Conservation (phyloP, 192 early-diverging fungal species). For the Gigaspora rosea region DNA sequence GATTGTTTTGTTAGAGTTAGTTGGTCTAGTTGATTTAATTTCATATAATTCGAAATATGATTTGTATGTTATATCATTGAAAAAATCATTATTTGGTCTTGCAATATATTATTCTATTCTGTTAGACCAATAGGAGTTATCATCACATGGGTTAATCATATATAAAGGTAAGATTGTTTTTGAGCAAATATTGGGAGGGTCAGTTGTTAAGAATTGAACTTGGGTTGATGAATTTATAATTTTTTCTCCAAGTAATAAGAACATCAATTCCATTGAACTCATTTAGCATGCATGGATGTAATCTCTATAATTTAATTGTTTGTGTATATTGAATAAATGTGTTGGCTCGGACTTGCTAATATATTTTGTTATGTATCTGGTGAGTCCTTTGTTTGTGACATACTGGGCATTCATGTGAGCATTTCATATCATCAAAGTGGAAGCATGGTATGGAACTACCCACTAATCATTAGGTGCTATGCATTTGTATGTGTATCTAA, state of each 20-base stretch:
- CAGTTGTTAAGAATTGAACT: too few relatives aligned
- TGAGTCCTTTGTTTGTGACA: neutral
- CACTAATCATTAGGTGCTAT: neutral
- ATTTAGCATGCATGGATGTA: too few relatives aligned
- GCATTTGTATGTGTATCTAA: constrained; percentile 2
- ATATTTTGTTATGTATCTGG: constrained; percentile 6
- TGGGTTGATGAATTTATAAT: neutral
- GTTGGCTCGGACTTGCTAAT: neutral
- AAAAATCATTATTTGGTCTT: neutral
- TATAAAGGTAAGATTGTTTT: neutral
- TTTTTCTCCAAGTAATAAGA: constrained; percentile 2
- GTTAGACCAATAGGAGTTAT: constrained; percentile 9
- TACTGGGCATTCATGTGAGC: constrained; percentile 9
- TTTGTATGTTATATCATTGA: neutral
- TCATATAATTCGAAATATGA: constrained; percentile 1
- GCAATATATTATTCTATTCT: constrained; percentile 8
- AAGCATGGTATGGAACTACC: neutral
- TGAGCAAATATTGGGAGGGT: neutral
- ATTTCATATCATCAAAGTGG: neutral
- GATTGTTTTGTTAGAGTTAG: neutral
- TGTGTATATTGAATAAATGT: neutral
- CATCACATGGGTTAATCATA: neutral
- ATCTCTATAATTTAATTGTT: neutral
- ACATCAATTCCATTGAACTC: constrained; percentile 3
- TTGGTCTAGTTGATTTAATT: neutral